Evolutionary conservation across 768 basidiomycete species (phyloP).

Genomic region (Suillus alpinus): DNA sequence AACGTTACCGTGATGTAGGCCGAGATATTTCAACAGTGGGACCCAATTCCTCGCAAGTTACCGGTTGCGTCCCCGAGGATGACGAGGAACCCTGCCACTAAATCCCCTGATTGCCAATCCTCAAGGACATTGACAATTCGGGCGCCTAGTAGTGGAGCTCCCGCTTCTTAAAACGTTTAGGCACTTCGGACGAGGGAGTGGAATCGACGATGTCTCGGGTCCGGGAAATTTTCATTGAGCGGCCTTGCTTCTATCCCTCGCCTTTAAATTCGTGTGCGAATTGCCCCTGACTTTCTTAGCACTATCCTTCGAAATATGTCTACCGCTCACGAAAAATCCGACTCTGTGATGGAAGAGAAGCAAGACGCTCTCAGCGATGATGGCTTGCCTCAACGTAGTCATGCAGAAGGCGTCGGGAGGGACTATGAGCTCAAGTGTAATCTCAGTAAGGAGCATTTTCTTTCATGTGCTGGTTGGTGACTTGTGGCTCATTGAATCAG

Average conservation of each 20-base stretch:
- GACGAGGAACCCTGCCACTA: too few species aligned
- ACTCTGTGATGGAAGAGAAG: conserved; percentile 18
- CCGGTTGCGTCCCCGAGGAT: too few species aligned
- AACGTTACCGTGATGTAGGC: too few species aligned
- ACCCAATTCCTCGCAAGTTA: too few species aligned
- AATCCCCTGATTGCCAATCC: too few species aligned
- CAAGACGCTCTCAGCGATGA: conserved; percentile 13
- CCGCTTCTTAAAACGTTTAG: conserved; percentile 21
- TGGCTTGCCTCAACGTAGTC: conserved; percentile 2
- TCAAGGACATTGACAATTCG: too few species aligned
- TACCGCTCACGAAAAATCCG: neutral
- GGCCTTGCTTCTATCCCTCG: neutral
- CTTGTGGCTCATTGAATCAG: conserved; percentile 18
- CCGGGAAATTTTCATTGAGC: neutral
- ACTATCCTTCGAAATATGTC: neutral
- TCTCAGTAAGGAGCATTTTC: conserved; percentile 20
- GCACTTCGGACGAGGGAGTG: too few species aligned
- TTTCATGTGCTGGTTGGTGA: neutral
- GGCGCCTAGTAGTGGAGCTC: conserved; percentile 40
- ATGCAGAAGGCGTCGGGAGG: conserved; percentile 24
- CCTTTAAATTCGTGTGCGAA: neutral
- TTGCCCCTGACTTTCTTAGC: too few species aligned
- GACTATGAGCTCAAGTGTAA: conserved; percentile 34
- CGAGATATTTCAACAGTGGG: too few species aligned
- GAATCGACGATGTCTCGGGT: conserved; percentile 17